Conservation (phyloP, 1,139 yeast species). For the Taphrina populina region DNA sequence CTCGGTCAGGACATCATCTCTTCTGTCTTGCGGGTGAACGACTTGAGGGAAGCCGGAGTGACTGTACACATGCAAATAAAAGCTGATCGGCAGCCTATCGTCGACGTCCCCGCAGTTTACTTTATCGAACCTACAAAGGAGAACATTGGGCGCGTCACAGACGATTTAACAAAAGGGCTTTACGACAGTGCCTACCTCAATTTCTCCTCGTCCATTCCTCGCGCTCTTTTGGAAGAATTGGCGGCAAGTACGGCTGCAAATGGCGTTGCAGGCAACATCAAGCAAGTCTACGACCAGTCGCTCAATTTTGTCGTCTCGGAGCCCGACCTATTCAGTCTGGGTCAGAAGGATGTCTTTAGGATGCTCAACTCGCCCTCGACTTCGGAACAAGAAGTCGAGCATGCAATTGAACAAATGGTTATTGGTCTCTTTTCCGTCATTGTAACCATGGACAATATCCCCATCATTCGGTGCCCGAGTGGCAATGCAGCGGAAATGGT, state of each 20-base stretch:
- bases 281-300: conserved; percentile 91
- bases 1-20: conserved; percentile 83
- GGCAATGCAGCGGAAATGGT: conserved; percentile 96
- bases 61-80: conserved; percentile 67
- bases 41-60: conserved; percentile 69
- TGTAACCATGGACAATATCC: conserved; percentile 67
- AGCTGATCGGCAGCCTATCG: conserved; percentile 69
- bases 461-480: conserved; percentile 83
- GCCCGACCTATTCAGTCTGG: conserved; percentile 82
- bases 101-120: conserved; percentile 92
- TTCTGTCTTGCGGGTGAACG: conserved; percentile 85
- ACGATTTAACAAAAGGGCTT: conserved; percentile 69
- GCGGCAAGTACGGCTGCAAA: conserved; percentile 70
- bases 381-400: conserved; percentile 70
- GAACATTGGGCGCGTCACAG: conserved; percentile 65
- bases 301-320: conserved; percentile 89
- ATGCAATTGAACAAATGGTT: conserved; percentile 66
- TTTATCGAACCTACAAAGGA: conserved; percentile 83
- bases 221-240: conserved; percentile 80
- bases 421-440: conserved; percentile 77
- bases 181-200: conserved; percentile 81
- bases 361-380: conserved; percentile 68
- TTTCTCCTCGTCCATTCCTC: conserved; percentile 73
- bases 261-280: conserved; percentile 61
- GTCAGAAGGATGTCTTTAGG: conserved; percentile 63